phyloP scores from a whole-genome alignment of 306 rosid species.

The Malus domestica region ASM211411v1 NC_041799.1:7602001-7602500 shows the following conservation, averaged over 20 bases:
- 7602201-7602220: constrained; percentile 77
- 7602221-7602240: constrained; percentile 92
- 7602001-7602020: constrained; percentile 77
- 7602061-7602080: constrained; percentile 63
- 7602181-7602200: constrained; percentile 83
- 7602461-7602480: neutral
- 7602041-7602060: constrained; percentile 78
- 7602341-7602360: neutral
- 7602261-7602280: constrained; percentile 74
- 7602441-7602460: neutral
- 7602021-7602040: constrained; percentile 80
- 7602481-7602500: neutral
- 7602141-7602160: constrained; percentile 57
- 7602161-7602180: constrained; percentile 63
- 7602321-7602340: neutral
- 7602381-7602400: neutral
- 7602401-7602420: neutral
- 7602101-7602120: constrained; percentile 63
- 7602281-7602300: neutral
- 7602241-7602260: constrained; percentile 83
- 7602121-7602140: constrained; percentile 60
- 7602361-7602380: neutral
- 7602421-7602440: neutral
- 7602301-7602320: neutral
- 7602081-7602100: constrained; percentile 76